phyloP scores from a whole-genome alignment of 352 stramenopile species.

The Phytophthora ohioensis region DNA sequence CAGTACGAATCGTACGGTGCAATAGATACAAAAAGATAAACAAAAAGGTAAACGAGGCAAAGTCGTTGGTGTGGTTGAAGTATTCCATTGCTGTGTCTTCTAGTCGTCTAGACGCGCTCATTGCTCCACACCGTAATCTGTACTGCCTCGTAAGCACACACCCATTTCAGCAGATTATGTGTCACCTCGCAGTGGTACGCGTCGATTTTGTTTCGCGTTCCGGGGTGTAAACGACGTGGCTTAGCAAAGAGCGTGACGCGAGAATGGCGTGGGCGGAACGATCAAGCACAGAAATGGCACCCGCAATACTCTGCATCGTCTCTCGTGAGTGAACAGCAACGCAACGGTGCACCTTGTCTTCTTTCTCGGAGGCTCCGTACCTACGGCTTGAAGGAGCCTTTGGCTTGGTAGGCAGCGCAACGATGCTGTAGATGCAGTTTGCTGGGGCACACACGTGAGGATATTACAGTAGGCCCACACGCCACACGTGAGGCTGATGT shows the following conservation, averaged over 20 bases:
- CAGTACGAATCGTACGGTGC: too few relatives aligned
- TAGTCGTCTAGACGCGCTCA: slow-evolving; percentile 1
- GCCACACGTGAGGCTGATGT: slow-evolving; percentile 5
- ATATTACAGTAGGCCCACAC: neutral
- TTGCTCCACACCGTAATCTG: slow-evolving; percentile 5
- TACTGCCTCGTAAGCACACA: slow-evolving; percentile 2
- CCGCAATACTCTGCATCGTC: slow-evolving; percentile 20
- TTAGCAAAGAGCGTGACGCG: neutral
- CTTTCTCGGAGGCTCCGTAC: slow-evolving; percentile 2
- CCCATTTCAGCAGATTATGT: neutral
- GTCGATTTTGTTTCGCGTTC: neutral
- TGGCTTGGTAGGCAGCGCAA: too few relatives aligned
- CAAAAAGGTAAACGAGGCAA: neutral
- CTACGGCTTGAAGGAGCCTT: slow-evolving; percentile 8
- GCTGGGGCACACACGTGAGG: neutral
- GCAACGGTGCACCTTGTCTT: too few relatives aligned
- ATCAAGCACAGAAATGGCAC: neutral
- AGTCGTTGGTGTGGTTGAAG: slow-evolving; percentile 25
- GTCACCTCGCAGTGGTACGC: neutral
- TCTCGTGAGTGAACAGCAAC: neutral
- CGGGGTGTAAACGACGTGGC: neutral
- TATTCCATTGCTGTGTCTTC: slow-evolving; percentile 32
- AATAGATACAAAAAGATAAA: too few relatives aligned
- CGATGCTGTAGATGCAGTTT: too few relatives aligned
- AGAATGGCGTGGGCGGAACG: slow-evolving; percentile 2